These are phyloP conservation scores for Blastomyces percursus DNA, from an alignment of 2,329 filamentous ascomycete species.

Conservation along the genomic window DNA sequence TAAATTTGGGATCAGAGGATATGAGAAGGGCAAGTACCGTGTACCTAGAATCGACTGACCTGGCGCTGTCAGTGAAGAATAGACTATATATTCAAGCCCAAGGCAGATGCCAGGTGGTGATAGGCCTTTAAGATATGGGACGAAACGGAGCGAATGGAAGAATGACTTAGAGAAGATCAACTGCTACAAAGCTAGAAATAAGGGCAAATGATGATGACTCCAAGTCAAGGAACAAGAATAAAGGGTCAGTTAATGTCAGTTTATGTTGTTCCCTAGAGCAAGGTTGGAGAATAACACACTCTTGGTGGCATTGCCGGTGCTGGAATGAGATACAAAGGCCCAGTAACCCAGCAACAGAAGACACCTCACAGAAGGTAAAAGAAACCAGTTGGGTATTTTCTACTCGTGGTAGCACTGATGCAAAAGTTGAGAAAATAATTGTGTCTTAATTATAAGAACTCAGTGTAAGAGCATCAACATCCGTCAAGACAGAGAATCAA, in stretches of 20 bases:
- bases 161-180: too few relatives aligned
- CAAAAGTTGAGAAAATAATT: not conserved
- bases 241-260: not conserved
- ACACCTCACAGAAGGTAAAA: not conserved
- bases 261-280: not conserved
- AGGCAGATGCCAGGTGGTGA: not conserved
- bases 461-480: not conserved
- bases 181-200: not conserved
- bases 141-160: not conserved
- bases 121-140: not conserved
- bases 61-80: not conserved
- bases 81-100: not conserved
- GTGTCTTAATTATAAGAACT: not conserved
- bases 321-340: not conserved
- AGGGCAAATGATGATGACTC: not conserved
- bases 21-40: not conserved
- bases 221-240: not conserved
- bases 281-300: not conserved
- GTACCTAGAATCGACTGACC: not conserved
- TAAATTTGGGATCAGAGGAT: not conserved
- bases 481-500: not conserved
- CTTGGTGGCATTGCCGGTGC: not conserved
- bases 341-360: not conserved
- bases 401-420: not conserved
- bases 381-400: not conserved